Conservation (phyloP, 345 rosid species). For the Melastoma malabathricum region DNA sequence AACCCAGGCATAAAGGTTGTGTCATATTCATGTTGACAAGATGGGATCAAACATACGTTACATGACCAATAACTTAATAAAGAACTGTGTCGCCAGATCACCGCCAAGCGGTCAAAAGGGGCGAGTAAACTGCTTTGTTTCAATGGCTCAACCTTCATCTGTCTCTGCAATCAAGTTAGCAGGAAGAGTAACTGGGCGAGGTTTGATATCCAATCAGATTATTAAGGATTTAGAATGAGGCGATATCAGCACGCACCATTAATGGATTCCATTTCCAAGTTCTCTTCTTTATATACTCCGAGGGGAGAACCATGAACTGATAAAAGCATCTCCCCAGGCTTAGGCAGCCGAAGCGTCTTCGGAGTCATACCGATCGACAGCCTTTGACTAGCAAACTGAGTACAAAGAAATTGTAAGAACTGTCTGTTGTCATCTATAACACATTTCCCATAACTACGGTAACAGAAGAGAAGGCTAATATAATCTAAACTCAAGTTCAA, state of each 20-base stretch:
- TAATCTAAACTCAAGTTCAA: not conserved
- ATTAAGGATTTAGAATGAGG: not conserved
- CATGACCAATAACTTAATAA: no score
- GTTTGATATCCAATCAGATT: constrained; percentile 1
- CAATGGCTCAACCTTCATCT: constrained; percentile 22
- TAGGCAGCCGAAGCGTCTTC: constrained; percentile 61
- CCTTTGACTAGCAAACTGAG: constrained; percentile 58
- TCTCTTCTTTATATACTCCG: constrained; percentile 73
- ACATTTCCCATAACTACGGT: not conserved
- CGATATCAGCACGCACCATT: constrained; percentile 25
- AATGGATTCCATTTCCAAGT: constrained; percentile 90
- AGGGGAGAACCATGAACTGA: constrained; percentile 91
- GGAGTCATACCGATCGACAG: constrained; percentile 94
- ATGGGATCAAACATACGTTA: no score
- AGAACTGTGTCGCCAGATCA: no score
- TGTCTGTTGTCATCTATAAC: not conserved
- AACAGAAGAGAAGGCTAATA: not conserved
- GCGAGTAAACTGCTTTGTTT: no score
- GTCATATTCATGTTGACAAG: no score
- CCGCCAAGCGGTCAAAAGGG: no score
- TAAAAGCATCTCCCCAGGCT: constrained; percentile 82
- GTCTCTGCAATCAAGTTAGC: constrained; percentile 28
- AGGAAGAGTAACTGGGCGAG: not conserved
- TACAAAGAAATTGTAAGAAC: constrained; percentile 3
- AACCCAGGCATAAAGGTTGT: no score